Percentiles rank a stretch among this genome's conserved stretches.
Conservation (phyloP, 2,329 filamentous ascomycete species). For the Akanthomyces dipterigenus region DNA sequence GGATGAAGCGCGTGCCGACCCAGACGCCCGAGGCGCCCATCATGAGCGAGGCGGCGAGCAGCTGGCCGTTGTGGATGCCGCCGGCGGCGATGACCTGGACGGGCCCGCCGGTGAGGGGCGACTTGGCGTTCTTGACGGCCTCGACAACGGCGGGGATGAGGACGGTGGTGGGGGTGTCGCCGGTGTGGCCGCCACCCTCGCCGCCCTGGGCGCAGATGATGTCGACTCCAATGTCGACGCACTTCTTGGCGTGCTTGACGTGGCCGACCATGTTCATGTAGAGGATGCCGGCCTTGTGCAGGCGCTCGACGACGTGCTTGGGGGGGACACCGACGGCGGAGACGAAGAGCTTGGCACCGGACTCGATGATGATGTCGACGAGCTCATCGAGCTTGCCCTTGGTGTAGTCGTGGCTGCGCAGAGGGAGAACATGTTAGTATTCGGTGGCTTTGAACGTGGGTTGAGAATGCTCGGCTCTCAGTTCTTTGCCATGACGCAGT, state of each 20-base stretch:
- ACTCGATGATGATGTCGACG: conserved; percentile 86
- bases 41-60: conserved; percentile 83
- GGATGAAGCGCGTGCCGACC: conserved; percentile 94
- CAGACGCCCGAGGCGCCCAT: conserved; percentile 89
- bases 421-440: conserved; percentile 2
- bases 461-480: background rate
- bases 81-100: conserved; percentile 92
- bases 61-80: conserved; percentile 88
- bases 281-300: conserved; percentile 80
- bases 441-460: no score
- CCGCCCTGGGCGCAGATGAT: conserved; percentile 98
- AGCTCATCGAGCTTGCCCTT: conserved; percentile 96
- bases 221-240: conserved; percentile 83
- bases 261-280: conserved; percentile 99
- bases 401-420: conserved; percentile 90
- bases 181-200: conserved; percentile 94
- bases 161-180: conserved; percentile 84
- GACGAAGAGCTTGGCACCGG: conserved; percentile 87
- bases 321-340: conserved; percentile 93
- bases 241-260: conserved; percentile 98
- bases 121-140: conserved; percentile 72
- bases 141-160: conserved; percentile 90
- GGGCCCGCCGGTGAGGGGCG: conserved; percentile 76
- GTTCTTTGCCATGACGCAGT: background rate
- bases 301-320: conserved; percentile 77